Evolutionary conservation across 257 asterid genomes (phyloP), one percentile per base, ranked within the genome.

Genomic region (Fraxinus quadrangulata): DNA sequence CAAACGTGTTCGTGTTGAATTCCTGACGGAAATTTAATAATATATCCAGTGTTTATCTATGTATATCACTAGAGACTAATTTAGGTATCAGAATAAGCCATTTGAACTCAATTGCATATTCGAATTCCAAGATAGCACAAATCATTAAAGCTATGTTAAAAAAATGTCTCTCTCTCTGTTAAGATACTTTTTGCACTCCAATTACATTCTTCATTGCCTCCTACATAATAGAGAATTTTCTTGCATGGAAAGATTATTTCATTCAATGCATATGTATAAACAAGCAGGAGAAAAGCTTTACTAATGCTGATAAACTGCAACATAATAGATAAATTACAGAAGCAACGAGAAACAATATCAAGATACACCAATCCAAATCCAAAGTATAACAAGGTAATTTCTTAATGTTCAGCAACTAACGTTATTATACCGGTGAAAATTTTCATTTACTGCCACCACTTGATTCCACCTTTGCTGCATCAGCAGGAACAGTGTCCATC

Each of bases 401-500:
- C 69, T 63, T 63, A 12, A 63, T 63, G 9, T 9, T 17, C 65
- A 63, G 69, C 19, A 10, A 26, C 17, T 63, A 63, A 16, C 6
- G 12, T 24, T 24, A 26, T 63, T 63, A 24, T 63, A 12, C 33
- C 11, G 69, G 36, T 63, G 6, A 24, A 24, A 23, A 0, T 24
- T 63, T 63, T 63, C 69, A 63, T 63, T 63, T 63, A 63, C 69
- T 63, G 69, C 69, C 69, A 11, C 69, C 69, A 63, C 69, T 63
- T 26, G 69, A 23, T 26, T 63, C 69, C 69, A 23, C 49, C 49
- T 42, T 42, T 42, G 51, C 74, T 37, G 59, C 75, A 68, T 33
- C 19, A 21, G 31, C 49, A 4, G 87, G 88, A 33, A 78, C 0
- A 54, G 89, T 86, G 40, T 82, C 87, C 23, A 34, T 78, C 88